A percentile compares a stretch with the other conserved stretches of the same genome.
Conservation (phyloP, 2,329 filamentous ascomycete species). For the Aspergillus arachidicola region DNA sequence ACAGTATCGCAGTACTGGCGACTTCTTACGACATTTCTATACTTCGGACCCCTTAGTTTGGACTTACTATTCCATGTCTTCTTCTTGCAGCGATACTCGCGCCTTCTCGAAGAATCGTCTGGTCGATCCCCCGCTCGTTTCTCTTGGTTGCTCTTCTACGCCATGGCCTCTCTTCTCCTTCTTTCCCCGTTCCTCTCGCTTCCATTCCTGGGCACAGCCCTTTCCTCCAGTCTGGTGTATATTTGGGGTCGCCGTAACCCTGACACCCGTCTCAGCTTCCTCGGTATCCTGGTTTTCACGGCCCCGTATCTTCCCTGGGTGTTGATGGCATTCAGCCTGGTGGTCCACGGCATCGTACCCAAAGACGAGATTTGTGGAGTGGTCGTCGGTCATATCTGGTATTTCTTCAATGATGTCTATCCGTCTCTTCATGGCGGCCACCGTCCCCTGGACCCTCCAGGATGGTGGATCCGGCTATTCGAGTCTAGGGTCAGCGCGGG, state of each 20-base stretch:
- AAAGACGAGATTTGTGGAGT: conserved; percentile 97
- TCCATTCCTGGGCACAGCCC: conserved; percentile 89
- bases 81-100: conserved; percentile 95
- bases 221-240: conserved; percentile 92
- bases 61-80: conserved; percentile 98
- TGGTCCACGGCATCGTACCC: conserved; percentile 86
- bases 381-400: conserved; percentile 93
- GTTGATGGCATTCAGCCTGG: conserved; percentile 84
- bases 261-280: conserved; percentile 82
- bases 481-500: conserved; percentile 44
- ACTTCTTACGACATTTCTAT: conserved; percentile 92
- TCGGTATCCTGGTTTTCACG: conserved; percentile 87
- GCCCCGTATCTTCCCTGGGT: conserved; percentile 97
- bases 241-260: conserved; percentile 97
- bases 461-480: conserved; percentile 87
- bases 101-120: conserved; percentile 92
- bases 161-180: conserved; percentile 74
- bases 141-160: conserved; percentile 89
- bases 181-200: conserved; percentile 87
- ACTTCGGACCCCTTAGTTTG: conserved; percentile 91
- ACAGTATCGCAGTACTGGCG: conserved; percentile 77
- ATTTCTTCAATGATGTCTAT: conserved; percentile 97
- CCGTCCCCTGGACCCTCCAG: conserved; percentile 83
- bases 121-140: conserved; percentile 89
- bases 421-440: conserved; percentile 84